Conservation (phyloP, 345 rosid species). For the Brassica juncea region DNA sequence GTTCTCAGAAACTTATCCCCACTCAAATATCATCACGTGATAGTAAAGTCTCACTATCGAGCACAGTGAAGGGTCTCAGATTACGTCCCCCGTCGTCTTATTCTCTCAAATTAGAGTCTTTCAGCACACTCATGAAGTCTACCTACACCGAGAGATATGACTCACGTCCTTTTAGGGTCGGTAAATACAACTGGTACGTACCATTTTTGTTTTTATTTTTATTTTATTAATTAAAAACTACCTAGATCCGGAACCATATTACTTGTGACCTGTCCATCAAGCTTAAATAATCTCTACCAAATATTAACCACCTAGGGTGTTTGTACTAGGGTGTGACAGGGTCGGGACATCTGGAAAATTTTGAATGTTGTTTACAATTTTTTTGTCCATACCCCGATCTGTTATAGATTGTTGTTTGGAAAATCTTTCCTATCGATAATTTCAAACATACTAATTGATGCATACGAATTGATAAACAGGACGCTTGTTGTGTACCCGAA, state of each 20-base stretch:
- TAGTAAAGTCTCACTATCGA: slow-evolving; percentile 16
- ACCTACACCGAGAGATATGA: neutral
- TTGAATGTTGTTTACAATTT: no score
- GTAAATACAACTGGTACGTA: neutral
- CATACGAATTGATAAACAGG: neutral
- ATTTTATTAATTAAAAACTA: neutral
- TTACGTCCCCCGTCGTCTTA: slow-evolving; percentile 26
- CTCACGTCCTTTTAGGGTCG: neutral
- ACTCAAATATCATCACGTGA: slow-evolving; percentile 24
- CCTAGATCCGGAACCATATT: neutral
- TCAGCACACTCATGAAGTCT: slow-evolving; percentile 17
- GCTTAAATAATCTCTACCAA: neutral
- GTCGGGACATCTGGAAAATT: no score
- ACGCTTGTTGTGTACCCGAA: neutral
- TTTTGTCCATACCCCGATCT: neutral
- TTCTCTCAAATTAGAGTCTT: neutral
- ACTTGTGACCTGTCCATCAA: neutral
- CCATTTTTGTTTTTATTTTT: neutral
- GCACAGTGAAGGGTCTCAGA: slow-evolving; percentile 21
- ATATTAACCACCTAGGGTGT: neutral
- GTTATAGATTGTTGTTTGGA: neutral
- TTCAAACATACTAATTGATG: neutral
- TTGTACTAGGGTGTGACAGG: no score
- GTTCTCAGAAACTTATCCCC: neutral
- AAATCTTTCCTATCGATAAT: neutral